Evolutionary conservation across 352 stramenopile genomes (phyloP), one percentile per base, ranked within the genome.

Genomic region (Plasmopara viticola): DNA sequence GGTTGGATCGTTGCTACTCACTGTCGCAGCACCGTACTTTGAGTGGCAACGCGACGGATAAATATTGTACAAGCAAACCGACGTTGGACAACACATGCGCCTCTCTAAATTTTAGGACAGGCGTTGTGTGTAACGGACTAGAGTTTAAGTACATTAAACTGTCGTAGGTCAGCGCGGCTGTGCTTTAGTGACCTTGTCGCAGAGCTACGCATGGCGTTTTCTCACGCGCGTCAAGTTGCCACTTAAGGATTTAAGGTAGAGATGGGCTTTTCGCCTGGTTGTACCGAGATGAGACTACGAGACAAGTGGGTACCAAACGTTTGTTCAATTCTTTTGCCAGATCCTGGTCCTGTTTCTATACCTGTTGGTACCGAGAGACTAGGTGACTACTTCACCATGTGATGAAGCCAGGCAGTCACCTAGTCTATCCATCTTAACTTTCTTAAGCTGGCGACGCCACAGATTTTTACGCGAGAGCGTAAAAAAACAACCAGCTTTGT

Each of bases 1-100:
- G 70, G 75, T 85, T 48, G 66, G 61, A 0, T 73, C 74, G 18
- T 33, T 86, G 15, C 20, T 80, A 46, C 56, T 79, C 17, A 82
- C 74, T 10, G 53, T 86, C 5, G 66, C 72, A 10, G 53, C 66
- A 15, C 74, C 74, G 6, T 59, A 80, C 47, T 84, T 72, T 51
- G 72, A 85, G 46, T 50, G 67, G 15, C 58, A 67, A 7, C 68
- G 68, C 33, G 60, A 62, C 47, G 44, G 55, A 51, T 69, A 65
- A 41, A 41, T 18, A 17, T 15, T 41, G 42, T 64, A 70, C 42
- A 56, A 66, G 61, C 10, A 28, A 47, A 55, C 45, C 20, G 34
- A 31, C 6, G 51, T 35, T 39, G 29, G 25, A 30, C 46, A 20
- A 17, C 43, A 44, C 43, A 30, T 52, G 50, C 58, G 50, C 38